Percentiles rank a stretch among this genome's conserved stretches.
Evolutionary conservation across 2,329 filamentous ascomycete species (phyloP).

Genomic region (Colletotrichum brevisporum): DNA sequence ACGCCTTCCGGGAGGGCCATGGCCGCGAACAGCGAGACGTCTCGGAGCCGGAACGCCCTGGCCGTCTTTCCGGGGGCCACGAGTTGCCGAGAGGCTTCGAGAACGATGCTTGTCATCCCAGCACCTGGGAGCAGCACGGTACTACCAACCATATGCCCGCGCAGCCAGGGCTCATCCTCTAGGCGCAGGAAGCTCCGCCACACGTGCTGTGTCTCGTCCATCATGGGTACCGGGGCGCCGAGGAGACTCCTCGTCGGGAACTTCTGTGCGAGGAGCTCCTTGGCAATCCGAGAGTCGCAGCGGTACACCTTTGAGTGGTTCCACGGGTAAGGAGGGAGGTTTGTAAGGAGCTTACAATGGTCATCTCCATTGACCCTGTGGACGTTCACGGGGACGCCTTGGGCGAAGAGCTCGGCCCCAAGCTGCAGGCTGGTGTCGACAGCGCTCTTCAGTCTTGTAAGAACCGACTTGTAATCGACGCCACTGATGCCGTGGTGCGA

Average conservation of each 20-base stretch:
- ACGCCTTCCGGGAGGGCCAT: constrained; percentile 23
- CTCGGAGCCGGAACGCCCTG: constrained; percentile 34
- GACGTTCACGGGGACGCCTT: not conserved
- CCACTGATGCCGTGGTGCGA: constrained; percentile 22
- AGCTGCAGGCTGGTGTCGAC: constrained; percentile 57
- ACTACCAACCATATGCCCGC: not conserved
- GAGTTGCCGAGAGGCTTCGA: constrained; percentile 46
- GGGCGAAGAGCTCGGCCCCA: constrained; percentile 48
- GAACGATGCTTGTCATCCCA: constrained; percentile 49
- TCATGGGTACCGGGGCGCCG: constrained; percentile 48
- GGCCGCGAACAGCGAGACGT: constrained; percentile 24
- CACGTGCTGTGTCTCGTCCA: constrained; percentile 48
- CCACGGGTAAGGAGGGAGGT: constrained; percentile 34
- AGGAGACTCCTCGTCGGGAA: constrained; percentile 14
- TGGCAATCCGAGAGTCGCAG: not conserved
- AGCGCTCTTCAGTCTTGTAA: not conserved
- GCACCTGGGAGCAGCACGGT: constrained; percentile 48
- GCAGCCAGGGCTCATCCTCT: constrained; percentile 49
- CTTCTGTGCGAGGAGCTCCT: not conserved
- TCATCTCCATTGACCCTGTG: constrained; percentile 14
- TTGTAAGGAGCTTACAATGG: not conserved
- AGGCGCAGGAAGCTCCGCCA: constrained; percentile 28
- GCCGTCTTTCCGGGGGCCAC: constrained; percentile 17
- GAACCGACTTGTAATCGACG: constrained; percentile 14
- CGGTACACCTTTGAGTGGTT: constrained; percentile 23